phyloP scores from a whole-genome alignment of 306 rosid genomes.

The Mimosa bimucronata region DNA sequence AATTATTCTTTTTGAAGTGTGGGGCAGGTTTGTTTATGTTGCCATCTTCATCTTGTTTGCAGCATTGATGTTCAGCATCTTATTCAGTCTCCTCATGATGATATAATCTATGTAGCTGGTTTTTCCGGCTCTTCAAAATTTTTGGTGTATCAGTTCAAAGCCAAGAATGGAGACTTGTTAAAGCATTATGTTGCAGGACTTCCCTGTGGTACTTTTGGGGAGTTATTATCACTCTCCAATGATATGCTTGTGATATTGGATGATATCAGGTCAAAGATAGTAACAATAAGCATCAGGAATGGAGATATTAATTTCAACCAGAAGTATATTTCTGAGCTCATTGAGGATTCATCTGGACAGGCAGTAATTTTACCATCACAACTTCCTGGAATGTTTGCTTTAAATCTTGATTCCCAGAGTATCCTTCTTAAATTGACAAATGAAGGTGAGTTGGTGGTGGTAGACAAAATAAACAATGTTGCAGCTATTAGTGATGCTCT shows the following conservation, averaged over 20 bases:
- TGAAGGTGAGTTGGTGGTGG: constrained; percentile 70
- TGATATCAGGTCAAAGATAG: constrained; percentile 63
- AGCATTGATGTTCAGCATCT: constrained; percentile 78
- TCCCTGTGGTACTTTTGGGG: constrained; percentile 73
- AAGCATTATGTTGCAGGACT: constrained; percentile 54
- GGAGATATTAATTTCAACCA: constrained; percentile 62
- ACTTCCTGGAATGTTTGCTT: constrained; percentile 74
- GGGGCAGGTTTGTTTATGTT: constrained; percentile 39
- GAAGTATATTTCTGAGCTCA: constrained; percentile 58
- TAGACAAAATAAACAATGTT: constrained; percentile 62
- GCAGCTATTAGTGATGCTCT: constrained; percentile 76
- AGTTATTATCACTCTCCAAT: constrained; percentile 63
- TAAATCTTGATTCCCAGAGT: constrained; percentile 51
- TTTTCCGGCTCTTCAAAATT: constrained; percentile 69
- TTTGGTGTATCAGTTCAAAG: constrained; percentile 59
- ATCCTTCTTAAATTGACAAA: constrained; percentile 60
- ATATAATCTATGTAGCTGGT: constrained; percentile 64
- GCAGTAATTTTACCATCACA: constrained; percentile 66
- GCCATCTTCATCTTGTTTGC: constrained; percentile 51
- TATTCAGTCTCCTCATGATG: constrained; percentile 62
- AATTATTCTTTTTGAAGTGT: constrained; percentile 27
- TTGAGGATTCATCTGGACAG: constrained; percentile 59
- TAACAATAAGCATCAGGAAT: constrained; percentile 58
- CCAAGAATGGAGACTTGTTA: constrained; percentile 78
- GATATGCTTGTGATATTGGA: constrained; percentile 73